phyloP scores from a whole-genome alignment of 768 basidiomycete genomes.

The Trametes sanguinea region DNA sequence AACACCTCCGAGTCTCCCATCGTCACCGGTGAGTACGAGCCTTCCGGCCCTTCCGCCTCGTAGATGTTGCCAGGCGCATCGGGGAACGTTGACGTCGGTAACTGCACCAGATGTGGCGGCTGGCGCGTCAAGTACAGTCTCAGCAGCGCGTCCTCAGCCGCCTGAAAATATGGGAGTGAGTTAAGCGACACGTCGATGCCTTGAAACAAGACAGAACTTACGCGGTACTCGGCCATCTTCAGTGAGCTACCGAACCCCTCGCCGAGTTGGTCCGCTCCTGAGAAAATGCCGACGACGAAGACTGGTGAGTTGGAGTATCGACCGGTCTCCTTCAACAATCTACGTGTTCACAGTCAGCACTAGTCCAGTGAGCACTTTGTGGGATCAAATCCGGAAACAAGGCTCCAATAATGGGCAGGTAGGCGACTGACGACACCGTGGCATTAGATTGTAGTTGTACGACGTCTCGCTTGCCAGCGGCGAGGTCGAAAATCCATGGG shows the following conservation, averaged over 20 bases:
- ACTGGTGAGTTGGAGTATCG: constrained; percentile 87
- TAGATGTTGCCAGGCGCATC: constrained; percentile 55
- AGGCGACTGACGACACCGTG: too few relatives aligned
- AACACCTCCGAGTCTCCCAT: constrained; percentile 65
- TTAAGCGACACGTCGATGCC: neutral
- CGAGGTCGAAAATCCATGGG: too few relatives aligned
- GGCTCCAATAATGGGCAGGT: too few relatives aligned
- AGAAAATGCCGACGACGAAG: constrained; percentile 95
- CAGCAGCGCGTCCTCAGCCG: constrained; percentile 83
- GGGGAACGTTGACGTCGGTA: constrained; percentile 79
- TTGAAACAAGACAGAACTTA: constrained; percentile 38
- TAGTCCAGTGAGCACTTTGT: neutral
- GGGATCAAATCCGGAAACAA: too few relatives aligned
- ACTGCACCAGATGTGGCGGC: constrained; percentile 63
- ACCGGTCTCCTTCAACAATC: constrained; percentile 91
- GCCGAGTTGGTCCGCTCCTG: constrained; percentile 80
- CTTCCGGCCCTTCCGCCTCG: constrained; percentile 42
- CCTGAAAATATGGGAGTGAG: constrained; percentile 41
- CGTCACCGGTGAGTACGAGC: constrained; percentile 52
- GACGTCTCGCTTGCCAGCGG: too few relatives aligned
- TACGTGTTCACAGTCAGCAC: constrained; percentile 32
- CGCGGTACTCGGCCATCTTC: constrained; percentile 93
- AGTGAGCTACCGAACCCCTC: constrained; percentile 94
- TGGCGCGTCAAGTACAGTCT: constrained; percentile 81
- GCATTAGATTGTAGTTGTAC: too few relatives aligned